Base-by-base conservation (phyloP, 805 yeast genomes). In the Soucietia sequanensis region DNA sequence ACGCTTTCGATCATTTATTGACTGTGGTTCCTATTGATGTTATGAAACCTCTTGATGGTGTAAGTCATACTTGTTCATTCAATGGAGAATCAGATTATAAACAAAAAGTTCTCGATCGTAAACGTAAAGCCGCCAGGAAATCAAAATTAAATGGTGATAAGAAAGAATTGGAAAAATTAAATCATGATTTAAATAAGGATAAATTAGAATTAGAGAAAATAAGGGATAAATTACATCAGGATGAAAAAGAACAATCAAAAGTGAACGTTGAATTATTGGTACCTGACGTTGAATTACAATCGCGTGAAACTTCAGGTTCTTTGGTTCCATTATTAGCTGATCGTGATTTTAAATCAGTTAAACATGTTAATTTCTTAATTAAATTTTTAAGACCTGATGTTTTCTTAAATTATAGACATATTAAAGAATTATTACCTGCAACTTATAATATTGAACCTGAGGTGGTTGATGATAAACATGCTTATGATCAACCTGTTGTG, bases 401-500 rank as follows among this genome's bases (percentile, higher is more conserved):
- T 7, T 83, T 72, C 56, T 66, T 71, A 43, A 75, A 72, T 43
- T 68, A 41, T 46, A 56, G 68, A 35, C 51, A 56, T 33, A 64
- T 58, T 30, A 63, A 58, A 42, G 31, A 34, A 29, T 17, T 60
- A 37, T 47, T 68, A 19, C 74, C 74, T 6, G 60, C 64, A 8
- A 34, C 53, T 1, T 68, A 55, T 46, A 50, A 59, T 34, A 35
- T 56, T 13, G 61, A 56, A 14, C 67, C 71, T 2, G 68, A 60
- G 4, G 70, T 59, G 11, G 65, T 54, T 14, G 80, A 77, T 38
- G 68, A 74, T 38, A 62, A 54, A 32, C 78, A 75, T 42, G 93
- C 95, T 0, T 91, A 82, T 60, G 78, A 79, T 50, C 75, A 73
- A 52, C 97, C 97, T 2, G 85, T 82, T 5, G 80, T 82, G 12